phyloP scores from a whole-genome alignment of 768 basidiomycete species.

The Trametopsis cervina region DNA sequence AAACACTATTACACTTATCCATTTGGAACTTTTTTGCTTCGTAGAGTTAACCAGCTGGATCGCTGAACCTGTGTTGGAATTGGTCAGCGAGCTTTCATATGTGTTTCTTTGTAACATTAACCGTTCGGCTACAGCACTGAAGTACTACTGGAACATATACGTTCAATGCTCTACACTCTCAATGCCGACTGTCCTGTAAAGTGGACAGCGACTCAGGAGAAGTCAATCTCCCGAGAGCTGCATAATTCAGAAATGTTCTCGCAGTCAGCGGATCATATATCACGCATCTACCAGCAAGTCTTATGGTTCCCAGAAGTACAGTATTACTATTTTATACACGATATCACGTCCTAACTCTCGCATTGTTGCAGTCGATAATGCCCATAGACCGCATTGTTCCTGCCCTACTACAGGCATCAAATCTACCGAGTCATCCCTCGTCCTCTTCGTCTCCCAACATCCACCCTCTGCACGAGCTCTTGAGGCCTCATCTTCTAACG shows the following conservation, averaged over 20 bases:
- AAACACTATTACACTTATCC: too few species aligned
- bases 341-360: not conserved
- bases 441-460: conserved; percentile 22
- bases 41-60: too few species aligned
- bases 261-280: conserved; percentile 46
- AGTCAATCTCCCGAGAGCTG: conserved; percentile 46
- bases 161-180: conserved; percentile 9
- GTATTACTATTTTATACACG: conserved; percentile 28
- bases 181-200: conserved; percentile 20
- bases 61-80: too few species aligned
- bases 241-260: conserved; percentile 38
- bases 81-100: too few species aligned
- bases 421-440: conserved; percentile 6
- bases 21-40: too few species aligned
- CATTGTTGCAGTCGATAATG: conserved; percentile 57
- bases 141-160: too few species aligned
- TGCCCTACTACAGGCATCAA: conserved; percentile 48
- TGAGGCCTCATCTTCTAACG: conserved; percentile 61
- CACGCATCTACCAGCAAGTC: conserved; percentile 65
- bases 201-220: conserved; percentile 60
- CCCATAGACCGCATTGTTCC: conserved; percentile 52
- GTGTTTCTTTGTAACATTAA: too few species aligned
- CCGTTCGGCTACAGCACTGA: too few species aligned
- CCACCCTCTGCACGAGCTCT: conserved; percentile 50
- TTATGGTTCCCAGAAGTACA: conserved; percentile 73